phyloP scores from a whole-genome alignment of 345 rosid genomes.

The Euphorbia lathyris region DNA sequence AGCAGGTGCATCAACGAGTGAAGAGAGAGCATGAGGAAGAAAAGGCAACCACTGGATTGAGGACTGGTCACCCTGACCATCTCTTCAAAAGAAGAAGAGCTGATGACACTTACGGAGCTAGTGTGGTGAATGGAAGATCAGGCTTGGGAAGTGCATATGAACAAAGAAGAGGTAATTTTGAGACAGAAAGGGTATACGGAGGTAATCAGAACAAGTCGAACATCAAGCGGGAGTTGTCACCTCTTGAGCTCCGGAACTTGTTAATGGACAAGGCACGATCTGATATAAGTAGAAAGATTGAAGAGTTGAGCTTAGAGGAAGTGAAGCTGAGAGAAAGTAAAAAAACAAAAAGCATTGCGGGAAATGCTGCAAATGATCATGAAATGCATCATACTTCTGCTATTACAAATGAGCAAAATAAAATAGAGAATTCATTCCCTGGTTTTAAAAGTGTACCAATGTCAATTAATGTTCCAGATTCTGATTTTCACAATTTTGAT shows the following conservation, averaged over 20 bases:
- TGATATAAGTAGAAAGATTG: constrained; percentile 44
- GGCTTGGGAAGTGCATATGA: constrained; percentile 29
- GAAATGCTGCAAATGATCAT: constrained; percentile 20
- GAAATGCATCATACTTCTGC: constrained; percentile 8
- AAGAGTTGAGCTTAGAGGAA: constrained; percentile 35
- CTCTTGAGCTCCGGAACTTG: constrained; percentile 47
- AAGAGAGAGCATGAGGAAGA: constrained; percentile 45
- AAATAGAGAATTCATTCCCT: constrained; percentile 17
- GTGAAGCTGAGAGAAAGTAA: constrained; percentile 31
- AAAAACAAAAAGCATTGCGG: constrained; percentile 28
- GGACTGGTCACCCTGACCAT: constrained; percentile 29
- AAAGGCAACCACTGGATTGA: constrained; percentile 22
- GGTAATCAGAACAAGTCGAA: constrained; percentile 26
- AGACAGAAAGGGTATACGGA: constrained; percentile 30
- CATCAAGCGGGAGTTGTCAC: constrained; percentile 42
- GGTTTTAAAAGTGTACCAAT: constrained; percentile 23
- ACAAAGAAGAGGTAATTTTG: constrained; percentile 31
- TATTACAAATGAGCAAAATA: constrained; percentile 14
- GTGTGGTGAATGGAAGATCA: constrained; percentile 26
- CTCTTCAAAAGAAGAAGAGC: constrained; percentile 44
- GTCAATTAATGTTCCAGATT: constrained; percentile 75
- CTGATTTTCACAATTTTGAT: constrained; percentile 92
- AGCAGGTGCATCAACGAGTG: constrained; percentile 34
- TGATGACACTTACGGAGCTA: constrained; percentile 36
- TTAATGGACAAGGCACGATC: constrained; percentile 44